Base-by-base conservation (phyloP, 176 grass and related monocot genomes). In the Pharus latifolius region DNA sequence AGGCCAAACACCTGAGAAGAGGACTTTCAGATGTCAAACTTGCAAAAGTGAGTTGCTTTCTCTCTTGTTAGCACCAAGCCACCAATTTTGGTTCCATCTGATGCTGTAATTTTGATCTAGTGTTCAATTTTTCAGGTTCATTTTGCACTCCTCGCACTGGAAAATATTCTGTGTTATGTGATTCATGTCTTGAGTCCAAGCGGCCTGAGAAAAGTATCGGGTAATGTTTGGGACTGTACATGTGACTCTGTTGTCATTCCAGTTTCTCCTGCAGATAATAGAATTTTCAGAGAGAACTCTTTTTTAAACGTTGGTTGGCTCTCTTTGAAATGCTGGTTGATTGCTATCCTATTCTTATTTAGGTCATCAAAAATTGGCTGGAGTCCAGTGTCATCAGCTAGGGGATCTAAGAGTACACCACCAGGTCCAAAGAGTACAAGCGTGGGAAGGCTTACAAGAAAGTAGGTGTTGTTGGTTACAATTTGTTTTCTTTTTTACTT, bases 391-490 rank as follows among this genome's bases (percentile, higher is more conserved):
- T 66, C 78, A 67, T 79, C 74, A 61, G 60, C 37, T 50, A 72
- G 49, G 64, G 59, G 55, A 22, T 72, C 49, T 42, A 92, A 85
- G 67, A 85, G 48, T 84, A 28, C 51, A 45, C 68, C 54, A 24
- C 67, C 85, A 71, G 71, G 34, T 67, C 38, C 63, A 10, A 92
- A 88, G 65, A 79, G 43, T 54, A 30, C 23, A 15, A 76, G 70
- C 5, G 9, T 18, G 12, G 85, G 89, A 79, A 85, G 61, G 35
- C 73, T 92, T 67, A 92, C 89, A 27, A 92, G 69, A 80, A 92
- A 92, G 85, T 88, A 76, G 32, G 82, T 63, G 28, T 56, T 59
- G 3, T 26, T 23, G 38, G 7, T 25, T 42, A 48, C 52, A 34
- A 37, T 72, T 51, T 19, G 44, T 43, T 69, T 70, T 51, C 0